Evolutionary conservation across 306 rosid species (phyloP), one percentile per base, ranked within the genome.

Genomic region (Rosa persica): DNA sequence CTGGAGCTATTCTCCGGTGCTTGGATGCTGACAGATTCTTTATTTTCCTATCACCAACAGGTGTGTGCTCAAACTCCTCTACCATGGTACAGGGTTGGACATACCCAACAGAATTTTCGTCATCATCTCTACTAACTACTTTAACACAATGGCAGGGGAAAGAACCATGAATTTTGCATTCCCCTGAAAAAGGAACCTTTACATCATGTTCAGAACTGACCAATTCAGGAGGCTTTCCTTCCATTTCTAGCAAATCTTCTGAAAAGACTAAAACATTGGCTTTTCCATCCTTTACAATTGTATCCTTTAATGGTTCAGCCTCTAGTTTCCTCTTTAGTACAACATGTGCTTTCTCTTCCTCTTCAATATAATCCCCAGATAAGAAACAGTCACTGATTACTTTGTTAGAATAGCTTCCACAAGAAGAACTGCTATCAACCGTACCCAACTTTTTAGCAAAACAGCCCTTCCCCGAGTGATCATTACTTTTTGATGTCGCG

Each of bases 111-210:
- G 79, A 81, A 79, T 82, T 86, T 82, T 91, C 88, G 36, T 86
- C 90, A 85, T 91, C 84, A 87, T 91, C 89, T 86, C 82, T 88
- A 80, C 77, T 60, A 76, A 60, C 85, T 86, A 84, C 76, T 79
- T 79, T 81, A 76, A 78, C 81, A 70, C 60, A 22, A 72, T 49
- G 74, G 69, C 64, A 39, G 34, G 75, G 69, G 12, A 78, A 73
- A 76, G 82, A 80, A 76, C 73, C 65, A 54, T 78, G 77, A 68
- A 46, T 58, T 49, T 4, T 70, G 39, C 9, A 76, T 25, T 75
- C 61, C 71, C 61, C 60, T 27, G 61, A 75, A 19, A 46, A 44
- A 20, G 4, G 52, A 9, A 42, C 77, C 67, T 72, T 80, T 9
- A 68, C 80, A 60, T 81, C 75, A 51, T 77, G 83, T 57, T 64